Conservation (phyloP, 2,329 filamentous ascomycete genomes). For the Penicillium freii region DNA sequence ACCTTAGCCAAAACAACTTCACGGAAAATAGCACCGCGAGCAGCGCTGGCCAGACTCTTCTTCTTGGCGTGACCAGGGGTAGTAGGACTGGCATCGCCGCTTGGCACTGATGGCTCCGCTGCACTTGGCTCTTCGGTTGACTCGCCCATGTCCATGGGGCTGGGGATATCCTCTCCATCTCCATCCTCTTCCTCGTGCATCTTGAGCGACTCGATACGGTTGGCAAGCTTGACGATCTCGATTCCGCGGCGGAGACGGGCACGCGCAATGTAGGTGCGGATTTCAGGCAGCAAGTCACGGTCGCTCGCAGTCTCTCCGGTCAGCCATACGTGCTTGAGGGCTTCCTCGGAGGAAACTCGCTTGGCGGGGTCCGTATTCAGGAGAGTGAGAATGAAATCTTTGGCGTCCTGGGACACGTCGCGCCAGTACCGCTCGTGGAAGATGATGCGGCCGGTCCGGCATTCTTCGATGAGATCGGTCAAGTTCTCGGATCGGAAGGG, state of each 20-base stretch:
- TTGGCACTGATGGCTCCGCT: conserved; percentile 15
- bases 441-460: conserved; percentile 74
- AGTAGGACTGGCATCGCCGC: conserved; percentile 22
- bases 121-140: conserved; percentile 44
- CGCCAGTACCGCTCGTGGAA: conserved; percentile 99
- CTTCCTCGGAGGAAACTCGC: conserved; percentile 75
- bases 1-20: conserved; percentile 95
- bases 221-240: conserved; percentile 91
- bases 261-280: conserved; percentile 89
- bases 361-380: conserved; percentile 75
- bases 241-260: conserved; percentile 89
- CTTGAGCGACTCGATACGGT: conserved; percentile 91
- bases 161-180: conserved; percentile 68
- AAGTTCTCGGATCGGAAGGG: conserved; percentile 96
- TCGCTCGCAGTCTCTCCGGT: conserved; percentile 88
- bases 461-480: conserved; percentile 91
- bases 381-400: conserved; percentile 83
- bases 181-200: conserved; percentile 87
- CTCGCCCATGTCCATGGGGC: conserved; percentile 57
- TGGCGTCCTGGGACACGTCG: conserved; percentile 91
- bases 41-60: conserved; percentile 56
- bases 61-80: conserved; percentile 42
- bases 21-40: conserved; percentile 76
- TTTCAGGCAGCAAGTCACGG: conserved; percentile 96
- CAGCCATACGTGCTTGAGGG: conserved; percentile 81